Percentiles rank a stretch among this genome's conserved stretches.
These are phyloP conservation scores for Russula abietina DNA, from an alignment of 768 basidiomycete genomes.

Conservation along the genomic window DNA sequence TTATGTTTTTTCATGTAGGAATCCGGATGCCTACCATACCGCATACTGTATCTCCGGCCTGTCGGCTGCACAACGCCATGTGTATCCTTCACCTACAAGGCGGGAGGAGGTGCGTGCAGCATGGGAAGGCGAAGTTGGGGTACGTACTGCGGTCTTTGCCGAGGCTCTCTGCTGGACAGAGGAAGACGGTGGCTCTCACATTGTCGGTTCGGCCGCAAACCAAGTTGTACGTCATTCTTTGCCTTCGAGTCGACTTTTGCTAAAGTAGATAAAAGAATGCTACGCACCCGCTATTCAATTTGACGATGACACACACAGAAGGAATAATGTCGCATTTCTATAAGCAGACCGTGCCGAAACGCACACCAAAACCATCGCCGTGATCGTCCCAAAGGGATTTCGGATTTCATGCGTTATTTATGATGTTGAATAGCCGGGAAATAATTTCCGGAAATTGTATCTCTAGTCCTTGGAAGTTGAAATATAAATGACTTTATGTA, in stretches of 20 bases:
- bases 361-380: not conserved
- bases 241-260: not conserved
- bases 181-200: slow-evolving; percentile 49
- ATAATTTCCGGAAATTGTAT: not conserved
- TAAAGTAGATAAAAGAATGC: slow-evolving; percentile 53
- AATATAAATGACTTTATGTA: not conserved
- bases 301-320: slow-evolving; percentile 62
- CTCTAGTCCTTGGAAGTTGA: not conserved
- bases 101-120: slow-evolving; percentile 32
- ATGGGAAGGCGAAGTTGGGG: slow-evolving; percentile 38
- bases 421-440: not conserved
- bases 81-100: slow-evolving; percentile 43
- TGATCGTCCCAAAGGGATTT: not conserved
- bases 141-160: slow-evolving; percentile 44
- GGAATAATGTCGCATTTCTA: slow-evolving; percentile 71
- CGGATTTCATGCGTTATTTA: not conserved
- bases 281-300: slow-evolving; percentile 72
- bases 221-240: slow-evolving; percentile 45
- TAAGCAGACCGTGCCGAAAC: slow-evolving; percentile 44
- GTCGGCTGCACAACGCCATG: slow-evolving; percentile 79
- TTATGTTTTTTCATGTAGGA: slow-evolving; percentile 37
- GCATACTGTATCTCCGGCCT: slow-evolving; percentile 88
- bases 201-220: slow-evolving; percentile 58
- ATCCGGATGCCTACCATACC: slow-evolving; percentile 94
- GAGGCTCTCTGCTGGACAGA: slow-evolving; percentile 61